phyloP scores from a whole-genome alignment of 805 yeast species.

The Cyberlindnera nakhonratchasimensis region DNA sequence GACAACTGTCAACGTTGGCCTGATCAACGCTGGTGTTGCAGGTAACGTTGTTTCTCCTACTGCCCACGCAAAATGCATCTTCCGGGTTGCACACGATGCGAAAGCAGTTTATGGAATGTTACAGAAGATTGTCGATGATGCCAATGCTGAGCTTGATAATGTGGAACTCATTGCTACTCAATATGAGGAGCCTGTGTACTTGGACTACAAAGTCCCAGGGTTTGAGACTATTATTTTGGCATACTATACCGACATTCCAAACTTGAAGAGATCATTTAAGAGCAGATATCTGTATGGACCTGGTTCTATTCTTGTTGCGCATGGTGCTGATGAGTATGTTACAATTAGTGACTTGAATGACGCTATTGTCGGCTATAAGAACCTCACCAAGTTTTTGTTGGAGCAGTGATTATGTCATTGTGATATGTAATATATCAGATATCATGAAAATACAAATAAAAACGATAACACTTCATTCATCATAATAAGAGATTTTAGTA shows the following conservation, averaged over 20 bases:
- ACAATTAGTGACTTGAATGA: constrained; percentile 42
- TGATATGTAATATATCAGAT: no score
- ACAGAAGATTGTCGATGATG: constrained; percentile 32
- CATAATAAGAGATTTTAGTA: no score
- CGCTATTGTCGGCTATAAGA: constrained; percentile 53
- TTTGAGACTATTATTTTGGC: constrained; percentile 51
- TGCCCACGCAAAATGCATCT: constrained; percentile 46
- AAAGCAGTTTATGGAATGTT: constrained; percentile 34
- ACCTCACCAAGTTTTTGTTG: constrained; percentile 19
- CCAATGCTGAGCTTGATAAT: constrained; percentile 24
- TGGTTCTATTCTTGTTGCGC: constrained; percentile 60
- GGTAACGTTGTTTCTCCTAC: constrained; percentile 60
- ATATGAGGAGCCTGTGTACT: constrained; percentile 33
- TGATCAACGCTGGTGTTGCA: constrained; percentile 59
- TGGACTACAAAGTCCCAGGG: constrained; percentile 60
- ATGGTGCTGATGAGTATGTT: constrained; percentile 53
- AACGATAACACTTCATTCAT: no score
- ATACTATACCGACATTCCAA: constrained; percentile 53
- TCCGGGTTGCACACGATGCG: constrained; percentile 52
- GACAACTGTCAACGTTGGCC: constrained; percentile 60
- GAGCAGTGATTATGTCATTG: no score
- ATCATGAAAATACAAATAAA: no score
- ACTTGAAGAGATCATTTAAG: constrained; percentile 30
- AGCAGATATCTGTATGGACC: constrained; percentile 60
- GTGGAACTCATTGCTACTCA: constrained; percentile 21